phyloP scores from a whole-genome alignment of 2,329 filamentous ascomycete genomes.

The Coleophoma crateriformis region DNA sequence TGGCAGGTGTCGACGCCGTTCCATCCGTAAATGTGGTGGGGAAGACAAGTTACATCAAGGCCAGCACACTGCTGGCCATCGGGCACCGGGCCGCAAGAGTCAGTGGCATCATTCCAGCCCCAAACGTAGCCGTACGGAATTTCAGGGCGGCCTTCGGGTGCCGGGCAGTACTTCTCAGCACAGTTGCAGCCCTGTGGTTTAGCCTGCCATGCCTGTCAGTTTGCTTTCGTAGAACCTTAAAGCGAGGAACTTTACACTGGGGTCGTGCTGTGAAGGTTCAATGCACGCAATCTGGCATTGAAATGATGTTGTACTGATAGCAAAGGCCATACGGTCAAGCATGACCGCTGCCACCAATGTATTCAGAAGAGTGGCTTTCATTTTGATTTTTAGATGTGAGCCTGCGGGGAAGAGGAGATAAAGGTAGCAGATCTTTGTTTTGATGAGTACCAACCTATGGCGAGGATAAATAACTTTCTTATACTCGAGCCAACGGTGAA shows the following conservation, averaged over 20 bases:
- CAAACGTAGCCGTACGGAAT: background rate
- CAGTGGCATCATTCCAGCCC: background rate
- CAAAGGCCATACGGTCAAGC: background rate
- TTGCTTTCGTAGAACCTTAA: background rate
- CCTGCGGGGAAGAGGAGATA: no score
- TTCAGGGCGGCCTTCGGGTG: background rate
- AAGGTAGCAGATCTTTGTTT: background rate
- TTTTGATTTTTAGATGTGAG: background rate
- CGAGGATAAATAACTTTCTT: background rate
- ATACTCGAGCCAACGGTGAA: background rate
- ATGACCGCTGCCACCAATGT: background rate
- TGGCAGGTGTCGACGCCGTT: constrained; percentile 1
- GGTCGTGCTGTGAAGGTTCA: background rate
- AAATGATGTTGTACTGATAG: background rate
- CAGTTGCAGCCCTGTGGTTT: background rate
- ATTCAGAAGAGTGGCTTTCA: background rate
- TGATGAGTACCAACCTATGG: background rate
- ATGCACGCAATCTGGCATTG: background rate
- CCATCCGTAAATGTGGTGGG: background rate
- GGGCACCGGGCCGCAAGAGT: background rate
- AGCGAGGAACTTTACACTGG: background rate
- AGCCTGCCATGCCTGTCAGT: background rate
- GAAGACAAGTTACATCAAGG: background rate
- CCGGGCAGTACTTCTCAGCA: background rate
- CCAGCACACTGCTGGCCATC: background rate